Evolutionary conservation across 2,329 filamentous ascomycete genomes (phyloP).

Genomic region (Xylaria polymorpha): DNA sequence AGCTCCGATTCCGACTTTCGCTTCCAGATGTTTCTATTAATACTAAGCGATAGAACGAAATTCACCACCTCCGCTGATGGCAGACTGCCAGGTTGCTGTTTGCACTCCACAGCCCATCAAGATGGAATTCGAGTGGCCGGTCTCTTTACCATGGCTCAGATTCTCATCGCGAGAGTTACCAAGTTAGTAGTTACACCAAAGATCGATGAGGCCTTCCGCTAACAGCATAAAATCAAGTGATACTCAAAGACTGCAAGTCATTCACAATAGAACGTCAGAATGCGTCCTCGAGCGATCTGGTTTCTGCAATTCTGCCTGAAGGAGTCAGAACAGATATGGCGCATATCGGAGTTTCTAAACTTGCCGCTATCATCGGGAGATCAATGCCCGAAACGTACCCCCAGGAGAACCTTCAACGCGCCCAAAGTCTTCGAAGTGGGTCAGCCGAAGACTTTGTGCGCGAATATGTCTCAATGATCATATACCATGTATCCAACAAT

Average conservation of each 20-base stretch:
- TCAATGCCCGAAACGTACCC: constrained; percentile 28
- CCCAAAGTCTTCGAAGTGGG: constrained; percentile 12
- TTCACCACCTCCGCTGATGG: not conserved
- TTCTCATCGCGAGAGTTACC: constrained; percentile 17
- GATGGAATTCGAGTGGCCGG: constrained; percentile 26
- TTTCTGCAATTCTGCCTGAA: constrained; percentile 1
- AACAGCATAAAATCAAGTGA: constrained; percentile 12
- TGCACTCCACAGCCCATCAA: constrained; percentile 23
- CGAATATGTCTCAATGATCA: constrained; percentile 15
- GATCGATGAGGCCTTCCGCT: not conserved
- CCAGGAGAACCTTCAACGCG: constrained; percentile 23
- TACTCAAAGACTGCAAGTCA: not conserved
- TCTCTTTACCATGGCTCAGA: constrained; percentile 23
- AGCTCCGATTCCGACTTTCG: constrained; percentile 9
- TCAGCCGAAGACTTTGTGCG: constrained; percentile 1
- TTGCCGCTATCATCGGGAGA: constrained; percentile 22
- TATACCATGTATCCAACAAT: constrained; percentile 24
- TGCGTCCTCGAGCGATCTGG: constrained; percentile 1
- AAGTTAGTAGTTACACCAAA: constrained; percentile 15
- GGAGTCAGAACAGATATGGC: not conserved
- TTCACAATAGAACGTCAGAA: constrained; percentile 1
- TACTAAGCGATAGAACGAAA: constrained; percentile 14
- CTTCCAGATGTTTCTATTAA: not conserved
- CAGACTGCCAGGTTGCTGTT: constrained; percentile 17
- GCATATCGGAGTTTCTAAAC: constrained; percentile 17